Base-by-base conservation (phyloP, 192 early-diverging fungal genomes). In the Neocallimastix lanati region DNA sequence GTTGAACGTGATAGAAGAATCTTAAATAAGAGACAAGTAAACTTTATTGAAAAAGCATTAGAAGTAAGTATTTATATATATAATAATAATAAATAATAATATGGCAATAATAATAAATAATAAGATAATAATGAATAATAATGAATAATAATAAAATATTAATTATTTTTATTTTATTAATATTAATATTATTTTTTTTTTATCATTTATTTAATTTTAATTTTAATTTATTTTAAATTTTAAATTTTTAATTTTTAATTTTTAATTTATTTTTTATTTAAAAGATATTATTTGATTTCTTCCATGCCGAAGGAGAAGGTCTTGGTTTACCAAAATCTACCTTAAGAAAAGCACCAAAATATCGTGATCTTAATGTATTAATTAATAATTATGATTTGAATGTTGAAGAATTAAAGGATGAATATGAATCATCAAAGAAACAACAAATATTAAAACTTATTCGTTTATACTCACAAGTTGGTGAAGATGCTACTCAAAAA, bases 291-390 rank as follows among this genome's bases (percentile, higher is more conserved):
- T 82, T 82, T 29, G 81, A 86, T 28, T 89, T 89, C 77, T 88
- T 89, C 82, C 83, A 89, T 77, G 88, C 85, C 2, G 87, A 86
- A 76, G 87, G 87, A 29, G 79, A 82, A 13, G 86, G 83, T 21
- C 78, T 85, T 28, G 87, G 87, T 16, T 79, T 89, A 15, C 76
- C 85, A 29, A 83, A 85, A 28, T 77, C 80, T 21, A 78, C 78
- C 9, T 81, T 81, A 81, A 80, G 81, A 30, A 81, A 81, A 78
- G 84, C 86, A 28, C 79, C 80, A 18, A 84, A 84, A 78, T 88
- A 87, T 81, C 67, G 81, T 76, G 81, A 82, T 27, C 80, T 87
- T 29, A 38, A 83, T 12, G 78, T 77, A 25, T 78, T 85, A 11
- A 82, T 84, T 15, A 80, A 78, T 27, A 30, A 79, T n/a, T 87